These are phyloP conservation scores for Apiotrichum montevideense DNA, from an alignment of 1,284 basidiomycete species.

Conservation along the genomic window DNA sequence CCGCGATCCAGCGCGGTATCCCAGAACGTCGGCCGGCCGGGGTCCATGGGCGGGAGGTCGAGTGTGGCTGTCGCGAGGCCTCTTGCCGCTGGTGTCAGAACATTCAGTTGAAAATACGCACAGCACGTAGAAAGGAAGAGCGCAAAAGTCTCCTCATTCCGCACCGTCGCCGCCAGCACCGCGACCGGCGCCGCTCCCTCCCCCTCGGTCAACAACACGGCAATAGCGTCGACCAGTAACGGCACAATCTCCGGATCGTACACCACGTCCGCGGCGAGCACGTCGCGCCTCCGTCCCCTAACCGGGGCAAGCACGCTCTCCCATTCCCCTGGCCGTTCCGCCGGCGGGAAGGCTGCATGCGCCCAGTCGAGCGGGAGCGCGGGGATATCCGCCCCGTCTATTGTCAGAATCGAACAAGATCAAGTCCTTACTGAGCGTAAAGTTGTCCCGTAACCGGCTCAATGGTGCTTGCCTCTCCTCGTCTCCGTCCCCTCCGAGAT, in stretches of 20 bases:
- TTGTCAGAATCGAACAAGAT: neutral
- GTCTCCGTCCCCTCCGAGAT: slow-evolving; percentile 46
- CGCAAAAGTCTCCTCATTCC: slow-evolving; percentile 42
- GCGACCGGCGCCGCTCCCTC: slow-evolving; percentile 11
- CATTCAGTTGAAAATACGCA: slow-evolving; percentile 11
- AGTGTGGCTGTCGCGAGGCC: slow-evolving; percentile 9
- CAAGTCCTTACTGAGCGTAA: slow-evolving; percentile 31
- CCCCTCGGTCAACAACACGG: slow-evolving; percentile 12
- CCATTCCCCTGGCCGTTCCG: slow-evolving; percentile 26
- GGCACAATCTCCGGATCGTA: slow-evolving; percentile 47
- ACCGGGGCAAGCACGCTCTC: slow-evolving; percentile 5
- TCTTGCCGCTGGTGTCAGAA: neutral
- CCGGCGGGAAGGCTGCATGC: slow-evolving; percentile 14
- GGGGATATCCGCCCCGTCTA: slow-evolving; percentile 10
- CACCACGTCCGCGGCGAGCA: slow-evolving; percentile 48
- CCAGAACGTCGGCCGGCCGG: slow-evolving; percentile 33
- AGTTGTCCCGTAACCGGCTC: slow-evolving; percentile 27
- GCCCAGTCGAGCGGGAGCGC: slow-evolving; percentile 34
- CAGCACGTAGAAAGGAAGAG: slow-evolving; percentile 35
- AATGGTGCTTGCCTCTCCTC: slow-evolving; percentile 28
- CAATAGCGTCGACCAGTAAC: slow-evolving; percentile 37
- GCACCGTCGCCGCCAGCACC: slow-evolving; percentile 44
- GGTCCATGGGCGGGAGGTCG: slow-evolving; percentile 22
- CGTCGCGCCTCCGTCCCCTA: slow-evolving; percentile 11
- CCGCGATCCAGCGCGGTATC: slow-evolving; percentile 38